Evolutionary conservation across 306 rosid species (phyloP), one percentile per base, ranked within the genome.

Genomic region (Styphnolobium japonicum): DNA sequence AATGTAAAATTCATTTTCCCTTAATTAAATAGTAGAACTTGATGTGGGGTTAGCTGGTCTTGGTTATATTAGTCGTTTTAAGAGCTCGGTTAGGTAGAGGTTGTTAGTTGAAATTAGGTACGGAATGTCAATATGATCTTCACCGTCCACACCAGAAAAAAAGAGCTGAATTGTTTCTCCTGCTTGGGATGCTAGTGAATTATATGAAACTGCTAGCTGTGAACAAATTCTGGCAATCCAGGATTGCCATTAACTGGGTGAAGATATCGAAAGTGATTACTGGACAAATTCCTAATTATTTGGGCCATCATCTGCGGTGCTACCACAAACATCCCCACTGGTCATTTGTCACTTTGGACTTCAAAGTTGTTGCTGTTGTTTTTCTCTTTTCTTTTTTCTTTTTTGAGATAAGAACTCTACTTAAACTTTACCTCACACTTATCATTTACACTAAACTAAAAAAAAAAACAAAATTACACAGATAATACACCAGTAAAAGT

Each of bases 101-200:
- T 68, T 15, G 82, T 43, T 75, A 23, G 78, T 56, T 69, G 45
- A 77, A 57, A 51, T 42, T 75, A 58, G 77, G 49, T 69, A 4
- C 22, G 43, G 15, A 7, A 46, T 27, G 34, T 53, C 75, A 75
- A 53, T 43, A 49, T 23, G 33, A 40, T 57, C 40, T 34, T 65
- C 73, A 6, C 9, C 72, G 14, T n/a, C 27, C 11, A 4, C 25
- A 23, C 37, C 2, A 4, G 0, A 51, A 67, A 4, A 81, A 2
- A 25, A 5, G 7, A 39, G 58, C 22, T 25, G 51, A 48, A 31
- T 34, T 61, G 9, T 22, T 36, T 16, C 10, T 53, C 0, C 27
- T 70, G 37, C 25, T 23, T 23, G 45, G 29, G 7, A 53, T 58
- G 25, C 12, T 11, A 25, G 36, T 19, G 46, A 34, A 29, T 18